These are phyloP conservation scores for Geotrichum europaeum DNA, from an alignment of 1,139 yeast genomes.

Conservation along the genomic window DNA sequence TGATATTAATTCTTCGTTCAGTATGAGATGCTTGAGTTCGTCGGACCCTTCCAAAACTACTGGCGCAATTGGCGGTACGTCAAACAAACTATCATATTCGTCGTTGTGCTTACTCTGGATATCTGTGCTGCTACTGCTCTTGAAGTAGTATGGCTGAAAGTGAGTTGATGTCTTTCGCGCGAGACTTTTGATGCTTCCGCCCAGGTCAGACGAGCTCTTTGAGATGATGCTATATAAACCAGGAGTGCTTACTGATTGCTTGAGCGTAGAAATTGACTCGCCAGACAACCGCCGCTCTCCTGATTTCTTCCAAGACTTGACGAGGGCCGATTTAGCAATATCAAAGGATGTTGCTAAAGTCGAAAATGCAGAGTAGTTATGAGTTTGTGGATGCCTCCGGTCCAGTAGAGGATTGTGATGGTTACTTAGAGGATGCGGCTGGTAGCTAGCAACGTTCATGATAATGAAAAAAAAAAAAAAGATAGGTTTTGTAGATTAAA, in stretches of 20 bases:
- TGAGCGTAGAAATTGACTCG: background rate
- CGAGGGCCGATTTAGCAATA: constrained; percentile 4
- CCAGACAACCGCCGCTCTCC: background rate
- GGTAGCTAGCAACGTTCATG: background rate
- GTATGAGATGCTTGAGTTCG: constrained; percentile 51
- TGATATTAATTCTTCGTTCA: constrained; percentile 58
- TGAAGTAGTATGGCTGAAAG: background rate
- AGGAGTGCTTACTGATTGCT: background rate
- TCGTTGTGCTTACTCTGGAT: background rate
- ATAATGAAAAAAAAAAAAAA: background rate
- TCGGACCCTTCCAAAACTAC: constrained; percentile 52
- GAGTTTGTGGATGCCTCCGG: background rate
- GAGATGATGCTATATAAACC: background rate
- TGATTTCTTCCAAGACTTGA: background rate
- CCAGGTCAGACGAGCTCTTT: constrained; percentile 4
- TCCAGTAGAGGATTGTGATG: background rate
- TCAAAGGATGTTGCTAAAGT: constrained; percentile 7
- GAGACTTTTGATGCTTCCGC: constrained; percentile 1
- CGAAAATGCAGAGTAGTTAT: constrained; percentile 3
- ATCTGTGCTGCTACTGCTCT: background rate
- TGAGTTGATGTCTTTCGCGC: constrained; percentile 6
- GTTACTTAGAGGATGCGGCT: background rate
- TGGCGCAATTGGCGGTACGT: constrained; percentile 42
- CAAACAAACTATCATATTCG: background rate
- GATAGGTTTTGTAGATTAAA: background rate